Percentiles rank a stretch among this genome's conserved stretches.
These are phyloP conservation scores for Aspergillus neotritici DNA, from an alignment of 2,329 filamentous ascomycete genomes.

Conservation along the genomic window DNA sequence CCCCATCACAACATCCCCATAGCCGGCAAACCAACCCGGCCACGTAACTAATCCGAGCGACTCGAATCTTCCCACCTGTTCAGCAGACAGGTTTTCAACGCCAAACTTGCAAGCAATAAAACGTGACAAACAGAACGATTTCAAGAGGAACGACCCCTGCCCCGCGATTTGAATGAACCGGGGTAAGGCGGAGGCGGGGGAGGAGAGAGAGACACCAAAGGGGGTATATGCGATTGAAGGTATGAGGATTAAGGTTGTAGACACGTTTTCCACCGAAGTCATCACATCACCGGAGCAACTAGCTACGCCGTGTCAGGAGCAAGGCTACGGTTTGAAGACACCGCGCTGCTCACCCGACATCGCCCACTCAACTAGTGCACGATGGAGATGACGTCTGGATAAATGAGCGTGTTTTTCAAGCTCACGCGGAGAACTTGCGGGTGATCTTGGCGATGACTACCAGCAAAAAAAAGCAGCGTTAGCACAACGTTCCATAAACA, in stretches of 20 bases:
- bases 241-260: slow-evolving; percentile 3
- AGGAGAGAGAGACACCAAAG: slow-evolving; percentile 13
- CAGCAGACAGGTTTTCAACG: slow-evolving; percentile 28
- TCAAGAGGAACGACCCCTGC: too few species aligned
- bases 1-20: background rate
- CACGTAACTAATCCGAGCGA: too few species aligned
- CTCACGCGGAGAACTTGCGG: slow-evolving; percentile 67
- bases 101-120: slow-evolving; percentile 16
- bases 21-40: too few species aligned
- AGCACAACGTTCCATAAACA: slow-evolving; percentile 1
- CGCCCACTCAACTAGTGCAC: background rate
- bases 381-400: background rate
- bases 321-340: too few species aligned
- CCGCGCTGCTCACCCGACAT: too few species aligned
- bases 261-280: background rate
- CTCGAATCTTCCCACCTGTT: too few species aligned
- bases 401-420: background rate
- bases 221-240: slow-evolving; percentile 20
- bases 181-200: slow-evolving; percentile 10
- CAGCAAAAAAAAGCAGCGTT: slow-evolving; percentile 4
- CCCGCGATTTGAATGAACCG: slow-evolving; percentile 3
- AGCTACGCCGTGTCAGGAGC: too few species aligned
- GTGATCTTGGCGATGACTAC: slow-evolving; percentile 93
- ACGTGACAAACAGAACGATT: slow-evolving; percentile 1
- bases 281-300: background rate